Base-by-base conservation (phyloP, 805 yeast genomes). In the Clavispora asparagi region DNA sequence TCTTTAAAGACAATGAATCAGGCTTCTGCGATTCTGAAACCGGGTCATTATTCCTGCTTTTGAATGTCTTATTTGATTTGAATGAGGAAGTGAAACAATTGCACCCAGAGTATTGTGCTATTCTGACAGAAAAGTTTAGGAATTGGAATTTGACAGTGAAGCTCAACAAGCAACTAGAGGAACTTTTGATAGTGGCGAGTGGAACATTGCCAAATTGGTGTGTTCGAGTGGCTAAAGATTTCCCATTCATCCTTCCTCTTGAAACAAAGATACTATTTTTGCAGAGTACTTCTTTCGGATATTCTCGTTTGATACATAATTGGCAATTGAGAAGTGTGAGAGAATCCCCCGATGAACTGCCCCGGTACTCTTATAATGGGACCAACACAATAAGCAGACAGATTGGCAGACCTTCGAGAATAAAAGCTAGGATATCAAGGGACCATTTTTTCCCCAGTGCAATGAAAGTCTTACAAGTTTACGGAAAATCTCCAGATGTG, bases 231-330 rank as follows among this genome's bases (percentile, higher is more conserved):
- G 82, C 95, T 0, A 74, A 83, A 44, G 74, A 79, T 16, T 89
- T 76, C 56, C 88, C 96, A 11, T 92, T 92, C 55, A 59, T 92
- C 39, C 88, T 88, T 58, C 96, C 98, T 0, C 67, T 92, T 39
- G 94, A 84, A 42, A 80, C 94, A 0, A 75, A 97, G 48, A 72
- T 86, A 38, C 77, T 82, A 52, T 89, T 87, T 57, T 64, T 92
- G 45, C 92, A 87, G 54, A 82, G 91, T 7, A 88, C 97, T 0
- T 90, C 97, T 0, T 91, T 87, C 68, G 98, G 98, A 0, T 85
- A 87, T 60, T 85, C 95, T 1, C 74, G 97, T 46, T 68, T 88
- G 40, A 83, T 92, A 46, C 85, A 84, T 49, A 73, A 81, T 39
- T 89, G 96, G 96, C 85, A 81, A 55, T 58, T 67, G 5, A 71